These are phyloP conservation scores for Pestalotiopsis sp. DNA, from an alignment of 2,329 filamentous ascomycete genomes.

Conservation along the genomic window DNA sequence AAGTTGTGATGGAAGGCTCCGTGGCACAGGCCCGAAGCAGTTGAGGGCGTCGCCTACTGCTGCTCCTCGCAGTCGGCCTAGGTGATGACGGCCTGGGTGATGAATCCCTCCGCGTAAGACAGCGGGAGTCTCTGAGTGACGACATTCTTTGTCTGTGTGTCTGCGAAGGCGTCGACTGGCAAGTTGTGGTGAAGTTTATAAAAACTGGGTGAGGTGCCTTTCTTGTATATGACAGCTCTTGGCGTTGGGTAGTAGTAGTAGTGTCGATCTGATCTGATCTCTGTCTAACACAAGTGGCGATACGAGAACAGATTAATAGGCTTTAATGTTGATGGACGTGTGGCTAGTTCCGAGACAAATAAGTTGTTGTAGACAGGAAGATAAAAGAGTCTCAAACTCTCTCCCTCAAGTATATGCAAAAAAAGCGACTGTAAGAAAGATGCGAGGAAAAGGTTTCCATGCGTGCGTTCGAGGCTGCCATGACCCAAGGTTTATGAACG, in stretches of 20 bases:
- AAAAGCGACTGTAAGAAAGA: neutral
- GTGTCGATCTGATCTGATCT: neutral
- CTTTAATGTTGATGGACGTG: neutral
- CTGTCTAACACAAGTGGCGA: neutral
- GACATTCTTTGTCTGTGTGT: conserved; percentile 33
- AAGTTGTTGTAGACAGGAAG: neutral
- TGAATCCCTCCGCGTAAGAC: conserved; percentile 40
- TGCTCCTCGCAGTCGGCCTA: conserved; percentile 31
- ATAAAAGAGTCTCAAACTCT: neutral
- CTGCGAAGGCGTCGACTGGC: neutral
- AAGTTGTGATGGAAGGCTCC: conserved; percentile 60
- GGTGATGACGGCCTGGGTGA: conserved; percentile 45
- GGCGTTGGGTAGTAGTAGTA: neutral
- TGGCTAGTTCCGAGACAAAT: neutral
- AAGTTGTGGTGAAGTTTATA: neutral
- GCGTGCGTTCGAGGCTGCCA: neutral
- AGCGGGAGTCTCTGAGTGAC: conserved; percentile 37
- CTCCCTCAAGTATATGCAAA: neutral
- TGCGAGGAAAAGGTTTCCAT: neutral
- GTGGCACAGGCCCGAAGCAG: conserved; percentile 59
- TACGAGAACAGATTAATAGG: neutral
- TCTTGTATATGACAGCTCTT: neutral
- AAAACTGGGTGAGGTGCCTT: neutral
- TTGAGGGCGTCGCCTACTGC: conserved; percentile 49
- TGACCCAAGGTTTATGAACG: neutral